These are phyloP conservation scores for Aotearoamyces nothofagi DNA, from an alignment of 2,329 filamentous ascomycete genomes.

Conservation along the genomic window DNA sequence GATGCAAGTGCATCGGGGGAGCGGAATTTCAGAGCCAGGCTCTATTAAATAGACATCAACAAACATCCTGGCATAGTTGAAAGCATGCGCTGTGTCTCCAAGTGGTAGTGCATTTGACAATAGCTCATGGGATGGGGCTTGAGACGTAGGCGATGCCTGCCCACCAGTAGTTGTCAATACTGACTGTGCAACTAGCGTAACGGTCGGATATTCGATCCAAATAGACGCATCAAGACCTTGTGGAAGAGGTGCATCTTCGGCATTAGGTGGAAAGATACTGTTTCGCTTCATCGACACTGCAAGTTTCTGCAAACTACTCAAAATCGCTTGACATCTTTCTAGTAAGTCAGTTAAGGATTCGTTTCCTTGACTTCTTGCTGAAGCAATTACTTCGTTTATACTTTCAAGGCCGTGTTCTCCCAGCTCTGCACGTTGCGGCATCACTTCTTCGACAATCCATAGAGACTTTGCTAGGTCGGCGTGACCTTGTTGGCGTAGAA, in stretches of 20 bases:
- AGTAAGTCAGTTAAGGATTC: slow-evolving; percentile 27
- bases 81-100: slow-evolving; percentile 57
- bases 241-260: slow-evolving; percentile 52
- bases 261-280: slow-evolving; percentile 51
- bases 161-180: slow-evolving; percentile 49
- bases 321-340: slow-evolving; percentile 35
- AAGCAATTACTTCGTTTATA: slow-evolving; percentile 23
- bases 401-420: slow-evolving; percentile 20
- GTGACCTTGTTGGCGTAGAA: slow-evolving; percentile 59
- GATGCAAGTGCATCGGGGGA: slow-evolving; percentile 56
- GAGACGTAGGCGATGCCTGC: slow-evolving; percentile 31
- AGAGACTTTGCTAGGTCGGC: slow-evolving; percentile 73
- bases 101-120: slow-evolving; percentile 57
- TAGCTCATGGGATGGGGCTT: slow-evolving; percentile 20
- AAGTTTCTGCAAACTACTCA: slow-evolving; percentile 56
- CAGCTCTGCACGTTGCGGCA: slow-evolving; percentile 23
- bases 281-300: slow-evolving; percentile 75
- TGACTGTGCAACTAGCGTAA: slow-evolving; percentile 59
- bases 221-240: slow-evolving; percentile 68
- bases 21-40: slow-evolving; percentile 50
- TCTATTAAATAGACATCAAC: slow-evolving; percentile 65
- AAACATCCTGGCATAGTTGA: slow-evolving; percentile 66
- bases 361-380: slow-evolving; percentile 28
- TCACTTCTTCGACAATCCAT: slow-evolving; percentile 54
- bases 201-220: slow-evolving; percentile 63